Base-by-base conservation (phyloP, 2,329 filamentous ascomycete species). In the Fusarium sp. region DNA sequence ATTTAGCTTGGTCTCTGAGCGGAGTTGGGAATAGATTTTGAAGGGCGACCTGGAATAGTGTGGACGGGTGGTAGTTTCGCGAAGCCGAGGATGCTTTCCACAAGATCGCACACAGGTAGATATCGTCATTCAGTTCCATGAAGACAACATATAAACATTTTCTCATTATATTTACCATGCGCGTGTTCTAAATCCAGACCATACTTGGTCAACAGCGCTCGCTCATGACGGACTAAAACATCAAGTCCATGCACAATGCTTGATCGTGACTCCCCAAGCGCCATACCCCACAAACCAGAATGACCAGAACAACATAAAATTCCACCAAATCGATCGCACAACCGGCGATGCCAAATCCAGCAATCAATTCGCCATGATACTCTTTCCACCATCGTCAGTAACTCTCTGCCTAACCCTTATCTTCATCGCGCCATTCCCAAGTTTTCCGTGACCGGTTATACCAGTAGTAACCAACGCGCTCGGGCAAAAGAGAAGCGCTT, bases 261-360 rank as follows among this genome's bases (percentile, higher is more conserved):
- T 37, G 1, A n/a, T 11, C 3, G 0, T 6, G 16, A 37, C 16
- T 37, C 16, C 34, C 16, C 5, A 7, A 37, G 5, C 34, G 34
- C 34, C 34, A 37, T n/a, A 6, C 5, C 16, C 18, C 16, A 10
- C 16, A 37, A 37, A 37, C 10, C 10, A 12, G 10, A 29, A 3
- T 34, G 1, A 37, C 34, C 34, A 37, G 1, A n/a, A 37, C 18
- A 7, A 37, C 4, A 37, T 6, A 3, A 12, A n/a, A 37, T 37
- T 37, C 34, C 18, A n/a, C 10, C 9, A 37, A 11, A n/a, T 37
- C 10, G 4, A 37, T 12, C 18, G 2, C 18, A 37, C 18, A 4
- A 0, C 10, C 10, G 0, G 10, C 34, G 2, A 7, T n/a, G 18
- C 2, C 1, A 12, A 12, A n/a, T n/a, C 2, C 18, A n/a, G 12